Evolutionary conservation across 2,329 filamentous ascomycete genomes (phyloP), one percentile per base, ranked within the genome.

Genomic region (Pestalotiopsis sp.): DNA sequence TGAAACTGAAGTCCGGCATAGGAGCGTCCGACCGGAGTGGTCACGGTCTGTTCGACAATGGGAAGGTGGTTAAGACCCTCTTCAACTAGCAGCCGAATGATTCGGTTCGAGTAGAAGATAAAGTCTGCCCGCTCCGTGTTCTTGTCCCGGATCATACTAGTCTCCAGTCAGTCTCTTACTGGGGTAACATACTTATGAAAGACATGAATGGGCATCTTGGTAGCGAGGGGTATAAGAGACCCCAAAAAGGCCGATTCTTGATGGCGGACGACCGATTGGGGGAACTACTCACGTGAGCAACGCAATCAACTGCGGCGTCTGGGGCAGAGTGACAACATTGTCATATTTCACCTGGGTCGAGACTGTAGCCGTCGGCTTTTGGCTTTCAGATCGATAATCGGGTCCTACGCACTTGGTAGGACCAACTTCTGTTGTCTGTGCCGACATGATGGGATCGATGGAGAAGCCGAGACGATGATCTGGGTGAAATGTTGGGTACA

Each of bases 81-180:
- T 82, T 99, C 96, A 56, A 99, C 96, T 6, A 99, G 88, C 57
- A 99, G 87, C 39, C 96, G 93, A 80, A 98, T 98, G 80, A 99
- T 98, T 70, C 96, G 91, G 83, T 99, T 99, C 58, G 95, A 97
- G 84, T 98, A 97, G 84, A 99, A 99, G 78, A 99, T 98, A 80
- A 99, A 99, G 81, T 99, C 96, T 71, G 94, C 96, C 69, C 96
- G 92, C 68, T 92, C 90, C 5, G 96, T 99, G 73, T 92, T 88
- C 80, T 93, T 93, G 81, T 97, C 94, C 75, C 96, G 92, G 78
- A 99, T 98, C 88, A 98, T 98, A 71, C 95, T 98, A 39, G 59
- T 36, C 25, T 62, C 59, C 59, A 67, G 69, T 70, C 31, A 72
- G 69, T 62, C 11, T 20, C 23, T 59, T 17, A 25, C 57, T 14